Percentiles rank a stretch among this genome's conserved stretches.
Evolutionary conservation across 176 grass and related monocot genomes (phyloP).

Genomic region (Raddia guianensis): DNA sequence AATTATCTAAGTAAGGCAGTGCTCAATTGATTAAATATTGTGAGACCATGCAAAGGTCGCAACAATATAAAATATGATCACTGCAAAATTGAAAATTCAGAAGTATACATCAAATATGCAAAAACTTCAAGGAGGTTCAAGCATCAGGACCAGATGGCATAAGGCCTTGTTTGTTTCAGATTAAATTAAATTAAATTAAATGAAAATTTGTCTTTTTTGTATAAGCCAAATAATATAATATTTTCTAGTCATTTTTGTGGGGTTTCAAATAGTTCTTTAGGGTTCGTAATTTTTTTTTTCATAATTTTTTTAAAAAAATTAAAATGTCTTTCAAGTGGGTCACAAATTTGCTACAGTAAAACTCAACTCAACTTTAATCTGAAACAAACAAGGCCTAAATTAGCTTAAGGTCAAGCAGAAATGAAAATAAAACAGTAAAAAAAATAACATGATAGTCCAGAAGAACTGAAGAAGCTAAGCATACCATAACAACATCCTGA

Average conservation of each 20-base stretch:
- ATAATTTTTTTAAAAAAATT: too few relatives aligned
- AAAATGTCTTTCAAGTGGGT: too few relatives aligned
- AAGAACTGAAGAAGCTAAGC: slow-evolving; percentile 29
- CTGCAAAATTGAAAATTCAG: neutral
- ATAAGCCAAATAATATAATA: too few relatives aligned
- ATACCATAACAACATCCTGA: slow-evolving; percentile 97
- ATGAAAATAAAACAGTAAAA: neutral
- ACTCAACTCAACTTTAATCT: too few relatives aligned
- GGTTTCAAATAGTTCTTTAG: too few relatives aligned
- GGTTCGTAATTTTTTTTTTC: too few relatives aligned
- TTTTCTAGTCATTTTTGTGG: too few relatives aligned
- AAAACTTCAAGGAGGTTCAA: slow-evolving; percentile 15
- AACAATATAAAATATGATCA: neutral
- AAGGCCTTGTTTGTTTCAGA: too few relatives aligned
- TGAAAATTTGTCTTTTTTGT: too few relatives aligned
- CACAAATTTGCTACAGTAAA: too few relatives aligned
- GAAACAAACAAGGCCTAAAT: too few relatives aligned
- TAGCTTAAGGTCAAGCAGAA: slow-evolving; percentile 23
- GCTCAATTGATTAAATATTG: neutral
- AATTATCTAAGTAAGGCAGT: neutral
- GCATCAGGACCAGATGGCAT: neutral
- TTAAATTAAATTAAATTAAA: too few relatives aligned
- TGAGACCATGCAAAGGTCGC: neutral
- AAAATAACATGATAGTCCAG: neutral
- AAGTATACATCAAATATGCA: slow-evolving; percentile 3